Percentiles rank a stretch among this genome's conserved stretches.
phyloP scores from a whole-genome alignment of 2,329 filamentous ascomycete species.

The Fonsecaea pugnacius region DNA sequence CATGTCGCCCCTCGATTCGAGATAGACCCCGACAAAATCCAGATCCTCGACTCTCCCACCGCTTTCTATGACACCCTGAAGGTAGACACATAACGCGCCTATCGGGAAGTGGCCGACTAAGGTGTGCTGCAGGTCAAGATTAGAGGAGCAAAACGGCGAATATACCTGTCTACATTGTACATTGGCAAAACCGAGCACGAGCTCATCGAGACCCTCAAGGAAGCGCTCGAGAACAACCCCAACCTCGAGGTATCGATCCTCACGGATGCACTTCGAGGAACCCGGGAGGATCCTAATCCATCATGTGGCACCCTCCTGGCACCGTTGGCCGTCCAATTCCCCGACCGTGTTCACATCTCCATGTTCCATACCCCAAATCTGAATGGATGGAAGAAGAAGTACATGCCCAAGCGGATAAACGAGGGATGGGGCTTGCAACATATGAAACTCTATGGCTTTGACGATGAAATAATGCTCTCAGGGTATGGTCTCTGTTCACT shows the following conservation, averaged over 20 bases:
- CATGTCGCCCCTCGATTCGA: conserved; percentile 89
- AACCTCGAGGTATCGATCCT: conserved; percentile 82
- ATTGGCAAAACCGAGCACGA: conserved; percentile 93
- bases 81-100: conserved; percentile 52
- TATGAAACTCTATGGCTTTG: conserved; percentile 97
- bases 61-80: conserved; percentile 93
- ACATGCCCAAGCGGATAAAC: conserved; percentile 87
- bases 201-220: conserved; percentile 76
- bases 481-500: conserved; percentile 59
- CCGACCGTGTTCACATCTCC: conserved; percentile 82
- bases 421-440: conserved; percentile 98
- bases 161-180: conserved; percentile 96
- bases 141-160: conserved; percentile 71
- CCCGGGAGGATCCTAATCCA: conserved; percentile 81
- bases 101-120: conserved; percentile 28
- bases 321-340: conserved; percentile 84
- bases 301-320: conserved; percentile 88
- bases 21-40: conserved; percentile 77
- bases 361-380: conserved; percentile 99
- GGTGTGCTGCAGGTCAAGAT: conserved; percentile 70
- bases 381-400: conserved; percentile 79
- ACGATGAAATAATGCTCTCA: conserved; percentile 93
- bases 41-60: conserved; percentile 76
- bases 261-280: conserved; percentile 88
- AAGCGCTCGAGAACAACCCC: conserved; percentile 74